Percentiles rank a stretch among this genome's conserved stretches.
Conservation (phyloP, 2,329 filamentous ascomycete genomes). For the Fusarium metavorans region DNA sequence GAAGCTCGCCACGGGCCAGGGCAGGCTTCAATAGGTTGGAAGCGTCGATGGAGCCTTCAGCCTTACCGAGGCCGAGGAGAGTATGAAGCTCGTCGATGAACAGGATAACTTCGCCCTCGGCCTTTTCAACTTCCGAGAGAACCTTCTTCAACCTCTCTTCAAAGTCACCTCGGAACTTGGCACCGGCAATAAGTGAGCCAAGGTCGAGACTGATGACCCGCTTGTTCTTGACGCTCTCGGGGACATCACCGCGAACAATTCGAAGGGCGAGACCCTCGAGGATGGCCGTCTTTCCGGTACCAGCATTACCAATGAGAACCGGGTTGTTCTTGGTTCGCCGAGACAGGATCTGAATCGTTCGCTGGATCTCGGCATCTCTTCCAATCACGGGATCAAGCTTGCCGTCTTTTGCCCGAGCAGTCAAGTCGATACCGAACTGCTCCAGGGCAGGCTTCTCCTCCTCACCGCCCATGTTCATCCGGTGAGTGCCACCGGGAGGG, state of each 20-base stretch:
- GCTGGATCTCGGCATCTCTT: conserved; percentile 88
- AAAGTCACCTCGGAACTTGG: conserved; percentile 96
- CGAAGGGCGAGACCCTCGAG: conserved; percentile 90
- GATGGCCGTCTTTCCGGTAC: conserved; percentile 94
- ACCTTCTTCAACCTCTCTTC: conserved; percentile 94
- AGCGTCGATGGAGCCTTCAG: conserved; percentile 95
- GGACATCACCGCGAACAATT: conserved; percentile 92
- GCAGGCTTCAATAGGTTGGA: conserved; percentile 95
- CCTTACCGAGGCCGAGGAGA: conserved; percentile 90
- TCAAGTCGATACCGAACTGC: conserved; percentile 91
- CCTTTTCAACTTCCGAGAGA: conserved; percentile 89
- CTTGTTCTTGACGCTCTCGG: conserved; percentile 96
- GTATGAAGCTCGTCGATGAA: conserved; percentile 97
- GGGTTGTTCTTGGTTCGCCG: conserved; percentile 96
- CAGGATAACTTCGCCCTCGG: conserved; percentile 89
- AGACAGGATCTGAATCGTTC: conserved; percentile 94
- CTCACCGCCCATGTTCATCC: conserved; percentile 86
- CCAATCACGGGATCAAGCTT: conserved; percentile 98
- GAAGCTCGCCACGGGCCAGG: conserved; percentile 89
- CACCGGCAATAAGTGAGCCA: conserved; percentile 92
- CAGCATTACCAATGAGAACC: conserved; percentile 90
- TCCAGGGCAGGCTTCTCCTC: conserved; percentile 89
- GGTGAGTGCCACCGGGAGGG: conserved; percentile 91
- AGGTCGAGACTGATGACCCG: conserved; percentile 88
- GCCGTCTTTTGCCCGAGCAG: conserved; percentile 83